These are phyloP conservation scores for Rosa rugosa DNA, from an alignment of 306 rosid genomes.

Conservation along the genomic window DNA sequence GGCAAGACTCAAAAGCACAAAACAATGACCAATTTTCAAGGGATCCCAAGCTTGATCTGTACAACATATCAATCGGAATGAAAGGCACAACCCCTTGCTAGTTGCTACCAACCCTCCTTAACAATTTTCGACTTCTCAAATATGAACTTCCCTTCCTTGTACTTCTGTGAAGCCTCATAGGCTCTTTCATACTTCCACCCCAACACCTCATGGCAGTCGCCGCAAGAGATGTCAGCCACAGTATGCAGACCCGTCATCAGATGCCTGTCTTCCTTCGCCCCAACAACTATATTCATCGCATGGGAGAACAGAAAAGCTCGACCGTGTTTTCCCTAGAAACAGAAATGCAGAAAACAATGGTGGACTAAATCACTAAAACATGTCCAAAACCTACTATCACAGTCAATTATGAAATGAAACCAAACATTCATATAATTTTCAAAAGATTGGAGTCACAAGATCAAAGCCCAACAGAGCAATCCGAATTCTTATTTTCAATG, in stretches of 20 bases:
- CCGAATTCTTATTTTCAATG: not conserved
- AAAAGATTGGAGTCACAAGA: not conserved
- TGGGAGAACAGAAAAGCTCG: slow-evolving; percentile 98
- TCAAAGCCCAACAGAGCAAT: slow-evolving; percentile 1
- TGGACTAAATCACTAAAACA: slow-evolving; percentile 5
- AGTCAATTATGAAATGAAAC: not conserved
- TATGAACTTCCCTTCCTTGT: slow-evolving; percentile 97
- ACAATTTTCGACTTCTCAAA: slow-evolving; percentile 91
- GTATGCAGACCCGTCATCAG: slow-evolving; percentile 96
- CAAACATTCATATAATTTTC: not conserved
- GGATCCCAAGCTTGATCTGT: slow-evolving; percentile 48
- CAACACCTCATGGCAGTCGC: slow-evolving; percentile 81
- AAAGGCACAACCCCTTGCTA: slow-evolving; percentile 31
- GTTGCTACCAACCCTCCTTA: slow-evolving; percentile 85
- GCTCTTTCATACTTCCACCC: slow-evolving; percentile 98
- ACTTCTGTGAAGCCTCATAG: slow-evolving; percentile 87
- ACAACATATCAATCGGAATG: slow-evolving; percentile 41
- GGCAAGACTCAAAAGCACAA: slow-evolving; percentile 36
- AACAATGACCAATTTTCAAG: slow-evolving; percentile 49
- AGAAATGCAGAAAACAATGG: not conserved
- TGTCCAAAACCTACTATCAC: not conserved
- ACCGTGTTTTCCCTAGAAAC: slow-evolving; percentile 77
- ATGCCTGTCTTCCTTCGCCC: slow-evolving; percentile 90
- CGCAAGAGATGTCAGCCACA: slow-evolving; percentile 82
- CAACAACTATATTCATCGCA: slow-evolving; percentile 75